A percentile compares a stretch with the other conserved stretches of the same genome.
phyloP scores from a whole-genome alignment of 331 rosid genomes.

The Malus hybrid region DNA sequence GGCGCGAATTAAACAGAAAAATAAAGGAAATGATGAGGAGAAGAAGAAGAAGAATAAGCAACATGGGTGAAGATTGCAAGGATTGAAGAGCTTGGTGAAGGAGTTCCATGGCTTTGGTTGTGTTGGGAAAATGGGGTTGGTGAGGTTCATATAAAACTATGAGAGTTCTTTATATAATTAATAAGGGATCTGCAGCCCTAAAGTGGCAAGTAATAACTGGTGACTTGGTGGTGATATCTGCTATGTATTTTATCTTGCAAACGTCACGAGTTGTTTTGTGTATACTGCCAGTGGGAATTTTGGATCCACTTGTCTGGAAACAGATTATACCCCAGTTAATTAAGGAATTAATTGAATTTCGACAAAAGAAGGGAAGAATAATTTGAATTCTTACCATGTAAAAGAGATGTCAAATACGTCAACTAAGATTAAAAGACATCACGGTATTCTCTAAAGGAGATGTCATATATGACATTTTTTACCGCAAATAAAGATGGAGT shows the following conservation, averaged over 20 bases:
- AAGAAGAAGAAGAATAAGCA: conserved; percentile 1
- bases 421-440: no score
- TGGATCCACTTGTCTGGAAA: no score
- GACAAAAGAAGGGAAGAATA: no score
- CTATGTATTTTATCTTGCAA: background rate
- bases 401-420: no score
- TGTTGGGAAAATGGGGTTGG: background rate
- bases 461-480: no score
- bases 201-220: background rate
- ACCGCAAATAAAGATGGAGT: no score
- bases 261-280: background rate
- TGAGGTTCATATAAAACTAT: background rate
- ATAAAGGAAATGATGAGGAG: background rate
- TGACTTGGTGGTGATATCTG: background rate
- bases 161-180: background rate
- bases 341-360: background rate
- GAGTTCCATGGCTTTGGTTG: conserved; percentile 8
- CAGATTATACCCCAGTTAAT: no score
- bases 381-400: no score
- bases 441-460: no score
- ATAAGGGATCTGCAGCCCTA: background rate
- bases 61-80: conserved; percentile 6
- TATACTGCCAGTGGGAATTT: background rate
- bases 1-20: background rate
- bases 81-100: background rate